Evolutionary conservation across 108 stramenopile species (phyloP).

Genomic region (Cyclotella distinguenda): DNA sequence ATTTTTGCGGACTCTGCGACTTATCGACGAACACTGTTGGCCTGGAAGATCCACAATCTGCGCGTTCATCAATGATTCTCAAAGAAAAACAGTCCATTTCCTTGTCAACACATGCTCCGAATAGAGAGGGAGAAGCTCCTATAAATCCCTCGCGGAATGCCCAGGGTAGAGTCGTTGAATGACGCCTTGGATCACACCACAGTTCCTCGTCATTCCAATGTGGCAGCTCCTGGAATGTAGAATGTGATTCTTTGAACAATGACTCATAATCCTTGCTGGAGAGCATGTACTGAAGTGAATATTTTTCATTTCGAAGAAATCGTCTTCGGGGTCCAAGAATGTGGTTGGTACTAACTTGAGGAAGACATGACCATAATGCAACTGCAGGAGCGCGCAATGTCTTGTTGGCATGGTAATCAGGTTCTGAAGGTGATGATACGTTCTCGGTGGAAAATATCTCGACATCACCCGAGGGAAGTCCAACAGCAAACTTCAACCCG

Average conservation of each 20-base stretch:
- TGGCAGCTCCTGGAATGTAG: slow-evolving; percentile 1
- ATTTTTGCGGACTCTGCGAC: not conserved
- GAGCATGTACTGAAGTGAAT: slow-evolving; percentile 5
- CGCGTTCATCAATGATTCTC: slow-evolving; percentile 10
- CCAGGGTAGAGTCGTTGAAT: not conserved
- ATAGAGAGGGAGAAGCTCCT: slow-evolving; percentile 2
- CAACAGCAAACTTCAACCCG: slow-evolving; percentile 12
- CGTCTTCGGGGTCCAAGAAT: slow-evolving; percentile 5
- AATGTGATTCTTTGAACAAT: slow-evolving; percentile 1
- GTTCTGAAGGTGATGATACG: not conserved
- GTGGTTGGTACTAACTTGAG: not conserved
- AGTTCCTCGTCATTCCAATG: not conserved
- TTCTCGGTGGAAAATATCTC: slow-evolving; percentile 5
- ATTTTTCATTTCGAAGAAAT: not conserved
- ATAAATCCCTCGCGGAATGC: slow-evolving; percentile 8
- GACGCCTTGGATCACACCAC: not conserved
- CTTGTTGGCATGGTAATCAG: not conserved
- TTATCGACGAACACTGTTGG: slow-evolving; percentile 7
- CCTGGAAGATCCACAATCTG: not conserved
- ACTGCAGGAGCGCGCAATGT: not conserved
- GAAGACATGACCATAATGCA: slow-evolving; percentile 7
- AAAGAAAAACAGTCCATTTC: slow-evolving; percentile 23
- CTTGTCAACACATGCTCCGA: slow-evolving; percentile 10
- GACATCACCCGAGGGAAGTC: slow-evolving; percentile 3
- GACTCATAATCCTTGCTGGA: not conserved